These are phyloP conservation scores for Crithidia bombi DNA, from an alignment of 208 protist species.

Conservation along the genomic window DNA sequence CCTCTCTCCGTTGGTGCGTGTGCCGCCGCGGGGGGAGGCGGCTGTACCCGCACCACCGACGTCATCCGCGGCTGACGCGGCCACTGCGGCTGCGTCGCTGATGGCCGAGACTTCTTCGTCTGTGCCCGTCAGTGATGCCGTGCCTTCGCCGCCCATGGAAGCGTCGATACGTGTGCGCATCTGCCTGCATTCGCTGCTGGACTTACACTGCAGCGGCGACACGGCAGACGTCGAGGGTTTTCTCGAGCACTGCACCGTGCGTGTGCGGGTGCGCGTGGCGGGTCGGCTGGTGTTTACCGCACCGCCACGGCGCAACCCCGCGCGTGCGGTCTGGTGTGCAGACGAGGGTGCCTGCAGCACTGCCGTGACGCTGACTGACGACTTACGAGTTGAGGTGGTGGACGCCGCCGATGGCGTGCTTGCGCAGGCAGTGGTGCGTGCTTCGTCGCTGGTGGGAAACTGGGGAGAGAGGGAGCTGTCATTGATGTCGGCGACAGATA, in stretches of 20 bases:
- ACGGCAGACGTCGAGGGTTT: constrained; percentile 45
- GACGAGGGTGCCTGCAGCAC: constrained; percentile 36
- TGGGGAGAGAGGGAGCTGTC: constrained; percentile 19
- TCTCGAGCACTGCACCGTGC: constrained; percentile 37
- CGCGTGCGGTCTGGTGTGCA: constrained; percentile 49
- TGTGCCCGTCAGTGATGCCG: neutral
- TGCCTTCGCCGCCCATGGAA: neutral
- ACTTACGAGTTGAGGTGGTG: constrained; percentile 62
- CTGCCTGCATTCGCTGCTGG: constrained; percentile 44
- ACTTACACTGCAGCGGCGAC: constrained; percentile 37
- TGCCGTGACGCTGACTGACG: constrained; percentile 23
- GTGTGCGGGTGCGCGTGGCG: constrained; percentile 60
- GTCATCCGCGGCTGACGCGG: neutral
- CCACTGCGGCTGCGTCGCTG: neutral
- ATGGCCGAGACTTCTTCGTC: too few relatives aligned
- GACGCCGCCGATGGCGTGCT: constrained; percentile 33
- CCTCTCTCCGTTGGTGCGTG: neutral
- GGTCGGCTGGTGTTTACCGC: constrained; percentile 44
- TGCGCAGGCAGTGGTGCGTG: constrained; percentile 12
- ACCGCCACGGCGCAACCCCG: constrained; percentile 32
- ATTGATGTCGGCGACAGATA: constrained; percentile 4
- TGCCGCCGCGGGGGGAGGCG: too few relatives aligned
- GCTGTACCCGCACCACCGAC: neutral
- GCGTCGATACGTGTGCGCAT: constrained; percentile 27
- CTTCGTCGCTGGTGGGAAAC: constrained; percentile 28